Percentiles rank a stretch among this genome's conserved stretches.
Conservation (phyloP, 1,284 basidiomycete genomes). For the Puccinia novopanici region DNA sequence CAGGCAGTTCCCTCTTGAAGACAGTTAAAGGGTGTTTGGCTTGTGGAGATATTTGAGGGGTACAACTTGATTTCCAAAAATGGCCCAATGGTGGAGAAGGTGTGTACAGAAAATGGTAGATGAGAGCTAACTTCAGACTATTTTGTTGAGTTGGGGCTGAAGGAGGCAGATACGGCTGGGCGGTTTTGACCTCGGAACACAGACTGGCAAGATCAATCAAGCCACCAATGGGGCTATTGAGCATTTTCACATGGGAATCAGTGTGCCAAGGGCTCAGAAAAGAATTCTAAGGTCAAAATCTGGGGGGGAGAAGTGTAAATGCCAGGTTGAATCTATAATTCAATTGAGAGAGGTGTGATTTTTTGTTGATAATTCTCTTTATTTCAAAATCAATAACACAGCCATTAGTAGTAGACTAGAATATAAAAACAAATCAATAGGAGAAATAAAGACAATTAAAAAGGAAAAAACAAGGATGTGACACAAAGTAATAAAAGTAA, state of each 20-base stretch:
- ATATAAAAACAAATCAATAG: too few species aligned
- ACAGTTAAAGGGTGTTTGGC: slow-evolving; percentile 21
- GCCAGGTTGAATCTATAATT: not conserved
- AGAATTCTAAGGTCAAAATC: not conserved
- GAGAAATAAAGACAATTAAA: too few species aligned
- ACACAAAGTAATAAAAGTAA: too few species aligned
- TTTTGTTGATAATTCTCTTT: too few species aligned
- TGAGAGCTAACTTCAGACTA: slow-evolving; percentile 12
- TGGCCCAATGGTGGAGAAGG: slow-evolving; percentile 23
- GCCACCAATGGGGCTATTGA: slow-evolving; percentile 34
- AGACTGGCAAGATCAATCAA: slow-evolving; percentile 44
- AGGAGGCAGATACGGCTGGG: not conserved
- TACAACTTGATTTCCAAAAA: slow-evolving; percentile 9
- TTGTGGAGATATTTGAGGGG: slow-evolving; percentile 26
- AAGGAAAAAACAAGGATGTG: too few species aligned
- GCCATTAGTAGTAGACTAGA: too few species aligned
- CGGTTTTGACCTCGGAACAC: slow-evolving; percentile 26
- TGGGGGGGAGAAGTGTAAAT: not conserved
- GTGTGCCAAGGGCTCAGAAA: not conserved
- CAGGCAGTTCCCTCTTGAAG: slow-evolving; percentile 37
- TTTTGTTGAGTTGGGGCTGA: slow-evolving; percentile 7
- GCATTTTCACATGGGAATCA: slow-evolving; percentile 21
- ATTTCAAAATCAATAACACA: too few species aligned
- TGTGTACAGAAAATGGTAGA: not conserved
- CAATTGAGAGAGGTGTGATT: not conserved